Percentiles rank a stretch among this genome's conserved stretches.
These are phyloP conservation scores for Sarocladium strictum DNA, from an alignment of 2,329 filamentous ascomycete genomes.

Conservation along the genomic window DNA sequence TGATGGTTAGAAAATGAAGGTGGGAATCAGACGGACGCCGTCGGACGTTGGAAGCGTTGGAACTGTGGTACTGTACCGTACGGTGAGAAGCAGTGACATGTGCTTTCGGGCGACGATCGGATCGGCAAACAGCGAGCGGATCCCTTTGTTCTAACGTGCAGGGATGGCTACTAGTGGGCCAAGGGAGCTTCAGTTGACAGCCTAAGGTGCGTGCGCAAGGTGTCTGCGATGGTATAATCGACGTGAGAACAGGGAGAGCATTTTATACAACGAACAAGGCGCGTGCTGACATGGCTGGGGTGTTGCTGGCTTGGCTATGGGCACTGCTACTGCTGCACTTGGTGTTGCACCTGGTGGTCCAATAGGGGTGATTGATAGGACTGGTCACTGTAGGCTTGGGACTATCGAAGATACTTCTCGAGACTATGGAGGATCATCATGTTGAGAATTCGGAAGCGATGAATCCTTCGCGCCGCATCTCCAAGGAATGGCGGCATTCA, in stretches of 20 bases:
- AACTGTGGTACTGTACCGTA: no score
- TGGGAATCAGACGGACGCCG: background rate
- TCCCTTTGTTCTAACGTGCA: background rate
- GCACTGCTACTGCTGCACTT: no score
- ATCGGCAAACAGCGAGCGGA: background rate
- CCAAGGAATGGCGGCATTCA: no score
- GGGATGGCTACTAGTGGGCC: background rate
- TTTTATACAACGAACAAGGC: no score
- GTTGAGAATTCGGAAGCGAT: no score
- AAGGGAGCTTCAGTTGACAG: background rate
- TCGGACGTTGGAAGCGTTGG: background rate
- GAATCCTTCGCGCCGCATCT: no score
- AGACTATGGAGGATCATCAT: no score
- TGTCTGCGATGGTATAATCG: background rate
- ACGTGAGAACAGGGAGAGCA: background rate
- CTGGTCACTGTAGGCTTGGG: no score
- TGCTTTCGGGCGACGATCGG: background rate
- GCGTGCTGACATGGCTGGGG: no score
- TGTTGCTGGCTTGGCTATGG: no score
- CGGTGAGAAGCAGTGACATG: background rate
- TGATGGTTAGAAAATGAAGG: background rate
- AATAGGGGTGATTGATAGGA: background rate
- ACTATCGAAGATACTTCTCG: no score
- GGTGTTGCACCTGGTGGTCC: background rate
- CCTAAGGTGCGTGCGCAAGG: background rate